Conservation (phyloP, 371 early-diverging fungal species). For the Thermomucor indicae-seudaticae region DNA sequence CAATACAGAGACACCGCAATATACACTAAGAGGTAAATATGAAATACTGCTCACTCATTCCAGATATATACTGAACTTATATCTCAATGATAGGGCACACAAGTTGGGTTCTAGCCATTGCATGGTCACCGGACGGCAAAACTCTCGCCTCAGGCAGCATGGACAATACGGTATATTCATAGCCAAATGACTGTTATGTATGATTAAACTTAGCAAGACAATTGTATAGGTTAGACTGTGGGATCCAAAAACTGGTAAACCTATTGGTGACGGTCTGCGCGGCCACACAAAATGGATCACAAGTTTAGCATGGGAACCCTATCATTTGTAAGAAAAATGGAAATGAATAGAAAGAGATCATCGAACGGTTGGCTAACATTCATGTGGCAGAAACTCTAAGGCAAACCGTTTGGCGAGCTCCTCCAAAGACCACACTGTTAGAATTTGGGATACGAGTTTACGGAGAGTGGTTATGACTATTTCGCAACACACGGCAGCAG, state of each 20-base stretch:
- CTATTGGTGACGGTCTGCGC: constrained; percentile 72
- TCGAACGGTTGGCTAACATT: neutral
- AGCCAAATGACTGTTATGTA: neutral
- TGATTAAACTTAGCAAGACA: neutral
- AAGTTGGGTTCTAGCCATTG: constrained; percentile 91
- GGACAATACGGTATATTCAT: constrained; percentile 78
- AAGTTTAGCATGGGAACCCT: constrained; percentile 89
- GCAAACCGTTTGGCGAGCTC: constrained; percentile 85
- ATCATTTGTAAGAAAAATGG: constrained; percentile 60
- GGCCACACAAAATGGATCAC: constrained; percentile 93
- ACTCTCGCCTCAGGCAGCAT: constrained; percentile 90
- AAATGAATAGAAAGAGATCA: neutral
- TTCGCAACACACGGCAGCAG: constrained; percentile 86
- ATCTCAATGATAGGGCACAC: constrained; percentile 64
- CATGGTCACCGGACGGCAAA: constrained; percentile 91
- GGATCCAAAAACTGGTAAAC: constrained; percentile 82
- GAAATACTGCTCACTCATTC: neutral
- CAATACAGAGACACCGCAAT: constrained; percentile 86
- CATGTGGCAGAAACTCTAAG: constrained; percentile 50
- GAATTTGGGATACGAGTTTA: constrained; percentile 90
- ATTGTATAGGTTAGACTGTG: constrained; percentile 60
- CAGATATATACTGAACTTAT: neutral
- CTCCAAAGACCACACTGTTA: constrained; percentile 94
- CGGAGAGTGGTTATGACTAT: constrained; percentile 77
- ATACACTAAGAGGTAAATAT: constrained; percentile 46